Conservation (phyloP, 306 rosid genomes). For the Castanea mollissima region DNA sequence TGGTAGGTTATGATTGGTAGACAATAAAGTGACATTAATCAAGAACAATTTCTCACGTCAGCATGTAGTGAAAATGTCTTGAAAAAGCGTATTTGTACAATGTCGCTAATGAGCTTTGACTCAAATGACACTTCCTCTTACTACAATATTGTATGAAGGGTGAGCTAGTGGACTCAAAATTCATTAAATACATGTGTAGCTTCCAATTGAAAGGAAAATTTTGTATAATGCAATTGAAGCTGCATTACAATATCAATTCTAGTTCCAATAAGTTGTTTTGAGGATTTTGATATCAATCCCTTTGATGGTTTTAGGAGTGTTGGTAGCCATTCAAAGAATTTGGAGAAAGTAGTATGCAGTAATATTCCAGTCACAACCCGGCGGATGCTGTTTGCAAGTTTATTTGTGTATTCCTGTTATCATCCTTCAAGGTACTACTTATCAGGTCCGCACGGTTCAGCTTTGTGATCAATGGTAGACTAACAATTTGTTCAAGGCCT, state of each 20-base stretch:
- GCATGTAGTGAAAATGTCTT: too few species aligned
- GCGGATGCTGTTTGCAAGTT: conserved; percentile 63
- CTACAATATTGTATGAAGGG: too few species aligned
- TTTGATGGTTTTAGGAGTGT: conserved; percentile 36
- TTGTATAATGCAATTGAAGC: background rate
- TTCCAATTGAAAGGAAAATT: too few species aligned
- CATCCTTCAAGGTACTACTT: conserved; percentile 92
- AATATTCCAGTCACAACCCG: conserved; percentile 46
- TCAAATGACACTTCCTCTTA: background rate
- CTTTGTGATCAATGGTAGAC: conserved; percentile 14
- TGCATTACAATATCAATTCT: background rate
- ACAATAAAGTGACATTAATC: too few species aligned
- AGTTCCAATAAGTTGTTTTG: background rate
- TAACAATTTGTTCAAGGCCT: background rate
- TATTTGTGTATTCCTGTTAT: conserved; percentile 52
- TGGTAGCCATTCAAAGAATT: conserved; percentile 44
- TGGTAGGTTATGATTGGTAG: background rate
- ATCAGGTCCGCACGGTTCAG: conserved; percentile 75
- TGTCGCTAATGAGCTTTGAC: background rate
- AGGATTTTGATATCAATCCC: conserved; percentile 11
- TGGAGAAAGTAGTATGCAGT: conserved; percentile 31
- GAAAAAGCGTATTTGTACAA: background rate
- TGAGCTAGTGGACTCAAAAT: too few species aligned
- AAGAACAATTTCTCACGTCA: too few species aligned
- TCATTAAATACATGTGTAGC: too few species aligned